Evolutionary conservation across 2,329 filamentous ascomycete genomes (phyloP).

Genomic region (Diaporthe citri): DNA sequence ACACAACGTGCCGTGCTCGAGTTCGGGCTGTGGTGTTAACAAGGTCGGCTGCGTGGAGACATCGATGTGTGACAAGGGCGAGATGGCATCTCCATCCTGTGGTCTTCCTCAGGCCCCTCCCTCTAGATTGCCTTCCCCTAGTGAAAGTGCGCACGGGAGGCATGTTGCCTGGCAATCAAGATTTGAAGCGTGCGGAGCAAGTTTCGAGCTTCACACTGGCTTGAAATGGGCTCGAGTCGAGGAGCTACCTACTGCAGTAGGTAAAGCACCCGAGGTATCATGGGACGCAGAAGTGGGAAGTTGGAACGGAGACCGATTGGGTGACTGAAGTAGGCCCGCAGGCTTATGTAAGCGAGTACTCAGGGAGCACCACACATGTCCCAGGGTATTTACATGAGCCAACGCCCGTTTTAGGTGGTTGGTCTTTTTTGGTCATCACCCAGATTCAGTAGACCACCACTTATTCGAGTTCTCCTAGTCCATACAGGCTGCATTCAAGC

Average conservation of each 20-base stretch:
- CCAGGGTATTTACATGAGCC: not conserved
- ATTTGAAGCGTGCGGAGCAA: not conserved
- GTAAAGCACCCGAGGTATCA: not conserved
- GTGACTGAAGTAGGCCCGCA: not conserved
- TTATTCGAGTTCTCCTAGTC: not conserved
- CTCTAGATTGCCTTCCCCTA: not conserved
- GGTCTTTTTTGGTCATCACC: not conserved
- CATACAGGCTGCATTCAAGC: not conserved
- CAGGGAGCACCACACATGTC: too few relatives aligned
- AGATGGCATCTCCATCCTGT: not conserved
- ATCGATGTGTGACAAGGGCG: not conserved
- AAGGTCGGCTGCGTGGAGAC: not conserved
- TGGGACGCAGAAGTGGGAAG: not conserved
- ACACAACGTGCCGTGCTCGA: not conserved
- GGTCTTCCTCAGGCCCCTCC: not conserved
- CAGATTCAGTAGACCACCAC: too few relatives aligned
- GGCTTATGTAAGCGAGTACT: not conserved
- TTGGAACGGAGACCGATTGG: not conserved
- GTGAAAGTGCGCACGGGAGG: not conserved
- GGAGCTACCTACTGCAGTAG: not conserved
- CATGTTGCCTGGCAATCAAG: not conserved
- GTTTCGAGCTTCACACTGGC: not conserved
- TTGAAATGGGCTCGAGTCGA: not conserved
- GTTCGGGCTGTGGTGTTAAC: not conserved
- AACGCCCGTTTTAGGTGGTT: not conserved